Evolutionary conservation across 768 basidiomycete species (phyloP), one percentile per base, ranked within the genome.

Genomic region (Gyrodon lividus): DNA sequence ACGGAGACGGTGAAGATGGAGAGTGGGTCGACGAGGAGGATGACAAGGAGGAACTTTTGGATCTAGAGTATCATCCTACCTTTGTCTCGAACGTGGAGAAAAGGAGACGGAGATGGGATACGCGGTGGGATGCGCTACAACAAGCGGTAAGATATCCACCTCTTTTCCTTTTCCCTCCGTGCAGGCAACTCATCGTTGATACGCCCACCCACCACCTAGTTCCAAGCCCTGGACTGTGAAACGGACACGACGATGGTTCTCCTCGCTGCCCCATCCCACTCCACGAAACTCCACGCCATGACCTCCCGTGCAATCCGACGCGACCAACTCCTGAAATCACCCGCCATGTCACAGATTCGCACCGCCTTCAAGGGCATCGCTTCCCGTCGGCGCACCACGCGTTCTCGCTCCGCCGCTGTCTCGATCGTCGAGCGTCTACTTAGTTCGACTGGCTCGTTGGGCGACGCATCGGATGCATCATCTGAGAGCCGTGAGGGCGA

Each of bases 231-330:
- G 26, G 89, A 91, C 69, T 77, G 87, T 39, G 86, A 90, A 66
- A 92, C 89, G 4, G 89, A 91, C 57, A 77, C 88, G 9, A 90
- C 87, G 0, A 77, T 92, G 72, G 68, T 91, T 22, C 69, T 92
- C 0, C 70, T 92, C 22, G 88, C 88, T 4, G 79, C 88, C 0
- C 89, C 89, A 0, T 82, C 87, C 2, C 88, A 91, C 61, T 75
- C 83, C 12, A 82, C 79, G 14, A 86, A 85, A 58, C 62, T 87
- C 6, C 79, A 87, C 56, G 64, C 80, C 3, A 65, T 88, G 22
- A 80, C 78, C 3, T 90, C 87, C 22, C 82, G 89, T 7, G 78
- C 84, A 0, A 77, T 91, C 43, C 82, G 86, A 19, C 78, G 87
- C 14, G 77, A 83, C 38, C 62, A 77, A 0, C 52, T 84, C 10